Conservation (phyloP, 257 asterid species). For the Solanum piurae region DNA sequence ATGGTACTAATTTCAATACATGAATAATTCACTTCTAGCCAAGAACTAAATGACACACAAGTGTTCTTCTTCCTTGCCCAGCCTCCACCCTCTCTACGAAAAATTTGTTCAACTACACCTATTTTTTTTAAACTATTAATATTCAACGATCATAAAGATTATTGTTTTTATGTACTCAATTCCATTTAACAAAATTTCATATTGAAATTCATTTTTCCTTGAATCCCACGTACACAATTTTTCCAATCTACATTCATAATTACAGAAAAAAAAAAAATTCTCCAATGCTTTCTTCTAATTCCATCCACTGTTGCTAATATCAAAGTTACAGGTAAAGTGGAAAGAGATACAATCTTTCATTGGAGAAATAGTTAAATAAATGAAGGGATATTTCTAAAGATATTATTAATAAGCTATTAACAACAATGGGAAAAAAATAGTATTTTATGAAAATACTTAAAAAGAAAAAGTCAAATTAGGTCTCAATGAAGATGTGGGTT, state of each 20-base stretch:
- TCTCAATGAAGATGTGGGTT: neutral
- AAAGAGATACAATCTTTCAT: neutral
- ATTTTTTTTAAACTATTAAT: no score
- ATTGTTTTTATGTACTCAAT: no score
- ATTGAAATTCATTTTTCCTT: no score
- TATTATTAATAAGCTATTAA: neutral
- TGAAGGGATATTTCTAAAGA: neutral
- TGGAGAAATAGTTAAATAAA: neutral
- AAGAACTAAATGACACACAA: no score
- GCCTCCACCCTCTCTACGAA: no score
- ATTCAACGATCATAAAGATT: no score
- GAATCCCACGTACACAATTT: neutral
- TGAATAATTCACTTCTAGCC: no score
- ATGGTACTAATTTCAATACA: no score
- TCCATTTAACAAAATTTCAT: no score
- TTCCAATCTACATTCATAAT: neutral
- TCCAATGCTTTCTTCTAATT: neutral
- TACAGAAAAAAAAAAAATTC: neutral
- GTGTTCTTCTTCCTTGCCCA: no score
- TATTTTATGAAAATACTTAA: neutral
- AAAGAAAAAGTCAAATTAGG: neutral
- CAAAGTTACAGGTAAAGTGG: neutral
- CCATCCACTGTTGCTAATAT: neutral
- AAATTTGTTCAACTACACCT: no score
- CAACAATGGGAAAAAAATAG: neutral